phyloP scores from a whole-genome alignment of 768 basidiomycete species.

The Galerina marginata region DNA sequence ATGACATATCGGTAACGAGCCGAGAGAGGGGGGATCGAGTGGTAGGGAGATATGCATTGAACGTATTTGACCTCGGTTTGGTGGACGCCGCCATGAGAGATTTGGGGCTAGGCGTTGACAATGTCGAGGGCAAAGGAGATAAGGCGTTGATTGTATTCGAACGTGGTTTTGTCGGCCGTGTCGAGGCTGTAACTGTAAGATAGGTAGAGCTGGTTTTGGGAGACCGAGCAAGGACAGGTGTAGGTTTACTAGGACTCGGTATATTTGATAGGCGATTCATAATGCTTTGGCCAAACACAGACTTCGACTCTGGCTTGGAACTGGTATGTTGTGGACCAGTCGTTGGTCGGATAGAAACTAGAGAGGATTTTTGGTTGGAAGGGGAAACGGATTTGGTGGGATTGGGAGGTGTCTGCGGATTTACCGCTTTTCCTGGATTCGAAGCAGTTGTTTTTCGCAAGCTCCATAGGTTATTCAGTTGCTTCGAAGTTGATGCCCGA shows the following conservation, averaged over 20 bases:
- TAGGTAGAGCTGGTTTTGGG: background rate
- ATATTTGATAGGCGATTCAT: background rate
- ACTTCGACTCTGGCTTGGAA: background rate
- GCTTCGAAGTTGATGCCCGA: background rate
- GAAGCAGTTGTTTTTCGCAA: background rate
- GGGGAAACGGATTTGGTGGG: background rate
- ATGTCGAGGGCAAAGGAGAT: constrained; percentile 9
- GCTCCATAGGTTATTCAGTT: background rate
- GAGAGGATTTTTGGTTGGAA: background rate
- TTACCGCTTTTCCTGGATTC: background rate
- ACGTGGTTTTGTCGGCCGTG: constrained; percentile 16
- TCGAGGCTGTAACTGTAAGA: background rate
- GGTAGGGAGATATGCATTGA: constrained; percentile 24
- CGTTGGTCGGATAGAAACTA: background rate
- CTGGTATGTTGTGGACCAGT: background rate
- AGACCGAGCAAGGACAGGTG: background rate
- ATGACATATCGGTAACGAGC: constrained; percentile 17
- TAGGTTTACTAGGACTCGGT: background rate
- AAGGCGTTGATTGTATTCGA: constrained; percentile 16
- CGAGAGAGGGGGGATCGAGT: constrained; percentile 26
- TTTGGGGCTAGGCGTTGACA: constrained; percentile 13
- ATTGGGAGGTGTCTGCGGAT: background rate
- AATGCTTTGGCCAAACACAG: background rate
- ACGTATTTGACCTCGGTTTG: constrained; percentile 28
- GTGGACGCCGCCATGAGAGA: constrained; percentile 9